Evolutionary conservation across 1,284 basidiomycete species (phyloP).

Genomic region (Hemileia vastatrix): DNA sequence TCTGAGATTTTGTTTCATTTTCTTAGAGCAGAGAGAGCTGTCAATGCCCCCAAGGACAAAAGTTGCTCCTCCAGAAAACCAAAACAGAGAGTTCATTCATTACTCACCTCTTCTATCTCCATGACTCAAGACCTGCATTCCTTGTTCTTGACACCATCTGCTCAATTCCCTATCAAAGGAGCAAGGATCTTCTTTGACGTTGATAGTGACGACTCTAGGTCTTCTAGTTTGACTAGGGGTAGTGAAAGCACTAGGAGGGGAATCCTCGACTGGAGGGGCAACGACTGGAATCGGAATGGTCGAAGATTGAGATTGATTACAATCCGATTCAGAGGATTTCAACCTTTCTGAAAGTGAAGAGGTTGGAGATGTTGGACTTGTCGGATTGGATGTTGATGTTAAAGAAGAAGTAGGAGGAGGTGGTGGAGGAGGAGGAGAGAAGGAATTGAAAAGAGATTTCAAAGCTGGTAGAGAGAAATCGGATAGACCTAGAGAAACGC

Average conservation of each 20-base stretch:
- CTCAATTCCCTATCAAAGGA: conserved; percentile 29
- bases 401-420: too few relatives aligned
- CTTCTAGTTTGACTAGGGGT: conserved; percentile 23
- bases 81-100: too few relatives aligned
- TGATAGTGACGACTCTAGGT: conserved; percentile 31
- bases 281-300: neutral
- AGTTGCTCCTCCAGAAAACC: too few relatives aligned
- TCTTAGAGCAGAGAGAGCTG: too few relatives aligned
- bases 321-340: neutral
- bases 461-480: conserved; percentile 27
- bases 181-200: conserved; percentile 31
- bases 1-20: too few relatives aligned
- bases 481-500: conserved; percentile 32
- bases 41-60: too few relatives aligned
- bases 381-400: neutral
- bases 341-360: neutral
- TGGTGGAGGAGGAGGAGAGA: conserved; percentile 22
- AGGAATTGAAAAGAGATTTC: conserved; percentile 20
- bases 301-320: neutral
- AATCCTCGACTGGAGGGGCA: neutral
- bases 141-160: conserved; percentile 30
- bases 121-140: conserved; percentile 31
- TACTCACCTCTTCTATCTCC: conserved; percentile 29
- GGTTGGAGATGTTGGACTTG: conserved; percentile 14
- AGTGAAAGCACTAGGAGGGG: neutral